These are phyloP conservation scores for Trichosporon sp. DNA, from an alignment of 1,284 basidiomycete species.

Conservation along the genomic window DNA sequence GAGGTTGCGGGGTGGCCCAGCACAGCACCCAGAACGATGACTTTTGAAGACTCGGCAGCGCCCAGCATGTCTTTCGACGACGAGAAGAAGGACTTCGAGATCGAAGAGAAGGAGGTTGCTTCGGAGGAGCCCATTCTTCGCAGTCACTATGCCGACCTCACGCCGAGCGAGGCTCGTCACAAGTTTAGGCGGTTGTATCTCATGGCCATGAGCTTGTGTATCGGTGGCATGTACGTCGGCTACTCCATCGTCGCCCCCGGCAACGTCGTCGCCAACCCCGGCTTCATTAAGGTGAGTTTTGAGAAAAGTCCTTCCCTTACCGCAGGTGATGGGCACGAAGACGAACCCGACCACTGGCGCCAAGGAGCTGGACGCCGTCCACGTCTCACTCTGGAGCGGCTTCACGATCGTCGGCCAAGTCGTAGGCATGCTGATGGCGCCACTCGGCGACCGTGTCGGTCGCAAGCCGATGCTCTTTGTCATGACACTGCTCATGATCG, in stretches of 20 bases:
- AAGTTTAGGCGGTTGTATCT: conserved; percentile 18
- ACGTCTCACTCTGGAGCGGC: conserved; percentile 7
- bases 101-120: not conserved
- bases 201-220: conserved; percentile 3
- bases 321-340: conserved; percentile 1
- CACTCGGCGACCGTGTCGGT: conserved; percentile 2
- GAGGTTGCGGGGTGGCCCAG: no score
- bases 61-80: not conserved
- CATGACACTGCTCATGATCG: conserved; percentile 3
- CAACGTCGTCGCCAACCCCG: conserved; percentile 5
- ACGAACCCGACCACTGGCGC: conserved; percentile 1
- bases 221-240: conserved; percentile 19
- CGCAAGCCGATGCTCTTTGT: not conserved
- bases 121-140: not conserved
- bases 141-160: not conserved
- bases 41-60: no score
- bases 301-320: not conserved
- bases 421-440: not conserved
- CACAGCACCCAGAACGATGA: not conserved
- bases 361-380: conserved; percentile 3
- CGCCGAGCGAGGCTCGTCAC: not conserved
- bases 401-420: conserved; percentile 5
- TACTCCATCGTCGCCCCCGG: conserved; percentile 14
- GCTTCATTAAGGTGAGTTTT: not conserved
- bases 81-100: not conserved